A percentile compares a stretch with the other conserved stretches of the same genome.
Evolutionary conservation across 2,329 filamentous ascomycete genomes (phyloP).

Genomic region (Parascedosporium putredinis): DNA sequence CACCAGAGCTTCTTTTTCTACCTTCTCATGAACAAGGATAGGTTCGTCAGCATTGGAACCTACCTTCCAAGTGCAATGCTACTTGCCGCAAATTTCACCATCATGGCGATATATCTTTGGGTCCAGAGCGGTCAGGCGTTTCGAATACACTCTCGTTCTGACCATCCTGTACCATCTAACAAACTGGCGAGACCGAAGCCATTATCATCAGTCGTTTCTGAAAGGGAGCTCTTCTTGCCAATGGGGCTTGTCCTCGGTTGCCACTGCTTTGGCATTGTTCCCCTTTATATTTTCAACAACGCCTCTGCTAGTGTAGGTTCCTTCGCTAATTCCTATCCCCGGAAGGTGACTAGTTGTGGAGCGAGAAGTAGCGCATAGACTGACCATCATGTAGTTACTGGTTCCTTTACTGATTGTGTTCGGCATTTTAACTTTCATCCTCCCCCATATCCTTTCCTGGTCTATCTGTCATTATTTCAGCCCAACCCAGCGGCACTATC

Average conservation of each 20-base stretch:
- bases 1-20: conserved; percentile 99
- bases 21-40: conserved; percentile 77
- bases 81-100: conserved; percentile 85
- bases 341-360: too few species aligned
- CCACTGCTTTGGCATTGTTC: conserved; percentile 69
- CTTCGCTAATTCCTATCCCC: background rate
- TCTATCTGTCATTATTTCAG: conserved; percentile 39
- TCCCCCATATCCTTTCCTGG: conserved; percentile 48
- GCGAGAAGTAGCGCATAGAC: too few species aligned
- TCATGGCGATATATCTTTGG: conserved; percentile 93
- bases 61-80: conserved; percentile 98
- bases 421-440: conserved; percentile 37
- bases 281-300: conserved; percentile 80
- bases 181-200: too few species aligned
- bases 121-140: conserved; percentile 77
- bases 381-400: conserved; percentile 37
- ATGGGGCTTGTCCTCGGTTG: conserved; percentile 60
- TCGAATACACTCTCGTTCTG: too few species aligned
- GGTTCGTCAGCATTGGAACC: conserved; percentile 96
- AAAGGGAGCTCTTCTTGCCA: conserved; percentile 62
- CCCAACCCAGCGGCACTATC: conserved; percentile 58
- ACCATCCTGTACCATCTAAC: conserved; percentile 14
- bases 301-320: conserved; percentile 50
- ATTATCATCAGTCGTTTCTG: conserved; percentile 30
- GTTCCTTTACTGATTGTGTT: conserved; percentile 49